Percentiles rank a stretch among this genome's conserved stretches.
These are phyloP conservation scores for Taxawa tesnikishii DNA, from an alignment of 2,329 filamentous ascomycete genomes.

Conservation along the genomic window DNA sequence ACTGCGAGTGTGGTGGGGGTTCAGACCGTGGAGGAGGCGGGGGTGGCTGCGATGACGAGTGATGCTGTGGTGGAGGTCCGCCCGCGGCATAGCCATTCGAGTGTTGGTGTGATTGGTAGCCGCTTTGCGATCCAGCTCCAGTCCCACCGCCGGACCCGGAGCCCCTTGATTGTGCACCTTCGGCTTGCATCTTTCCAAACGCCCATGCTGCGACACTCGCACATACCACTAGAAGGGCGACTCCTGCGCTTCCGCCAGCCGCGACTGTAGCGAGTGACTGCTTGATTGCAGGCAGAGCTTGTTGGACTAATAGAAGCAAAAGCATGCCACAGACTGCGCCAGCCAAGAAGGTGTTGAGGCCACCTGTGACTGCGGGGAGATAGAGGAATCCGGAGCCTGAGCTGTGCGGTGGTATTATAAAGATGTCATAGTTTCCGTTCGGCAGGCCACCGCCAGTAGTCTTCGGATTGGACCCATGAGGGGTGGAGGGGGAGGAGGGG, in stretches of 20 bases:
- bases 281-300: slow-evolving; percentile 61
- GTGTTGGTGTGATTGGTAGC: slow-evolving; percentile 1
- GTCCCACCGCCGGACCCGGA: slow-evolving; percentile 17
- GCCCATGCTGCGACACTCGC: slow-evolving; percentile 73
- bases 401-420: slow-evolving; percentile 87
- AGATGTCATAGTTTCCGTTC: slow-evolving; percentile 90
- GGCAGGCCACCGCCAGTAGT: slow-evolving; percentile 57
- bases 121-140: slow-evolving; percentile 17
- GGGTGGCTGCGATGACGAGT: slow-evolving; percentile 11
- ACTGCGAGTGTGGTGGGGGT: slow-evolving; percentile 9
- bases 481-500: slow-evolving; percentile 80
- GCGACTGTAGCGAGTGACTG: slow-evolving; percentile 61
- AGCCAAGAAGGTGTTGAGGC: slow-evolving; percentile 82
- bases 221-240: slow-evolving; percentile 57
- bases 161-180: slow-evolving; percentile 25
- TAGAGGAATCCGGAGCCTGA: slow-evolving; percentile 84
- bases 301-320: too few species aligned
- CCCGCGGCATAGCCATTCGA: slow-evolving; percentile 10
- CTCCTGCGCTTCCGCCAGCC: slow-evolving; percentile 59
- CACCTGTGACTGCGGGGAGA: slow-evolving; percentile 75
- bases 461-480: slow-evolving; percentile 67
- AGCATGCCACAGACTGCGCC: slow-evolving; percentile 70
- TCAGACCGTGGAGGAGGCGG: slow-evolving; percentile 10
- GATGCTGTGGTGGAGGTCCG: slow-evolving; percentile 8
- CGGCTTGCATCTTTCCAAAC: slow-evolving; percentile 51